Percentiles rank a stretch among this genome's conserved stretches.
Conservation (phyloP, 2,329 filamentous ascomycete genomes). For the Cylindrodendrum hubeiense region DNA sequence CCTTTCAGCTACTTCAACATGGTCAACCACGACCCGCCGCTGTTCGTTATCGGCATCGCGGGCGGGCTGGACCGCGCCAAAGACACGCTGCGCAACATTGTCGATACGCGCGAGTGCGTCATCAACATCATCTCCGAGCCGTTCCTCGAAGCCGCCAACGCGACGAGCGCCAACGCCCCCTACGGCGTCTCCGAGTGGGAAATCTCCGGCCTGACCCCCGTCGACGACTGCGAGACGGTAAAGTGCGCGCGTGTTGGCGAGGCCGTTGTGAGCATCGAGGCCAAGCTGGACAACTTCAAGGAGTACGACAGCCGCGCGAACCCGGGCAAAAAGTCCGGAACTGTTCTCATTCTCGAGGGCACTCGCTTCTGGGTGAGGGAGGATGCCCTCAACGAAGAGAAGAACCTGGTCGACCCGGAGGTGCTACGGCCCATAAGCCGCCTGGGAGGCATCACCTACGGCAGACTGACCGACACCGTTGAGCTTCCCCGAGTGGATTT, state of each 20-base stretch:
- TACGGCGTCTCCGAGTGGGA: slow-evolving; percentile 84
- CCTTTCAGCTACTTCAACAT: slow-evolving; percentile 91
- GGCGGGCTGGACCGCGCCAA: slow-evolving; percentile 69
- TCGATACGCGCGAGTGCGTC: slow-evolving; percentile 79
- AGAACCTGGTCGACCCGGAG: slow-evolving; percentile 79
- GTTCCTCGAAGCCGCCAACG: slow-evolving; percentile 89
- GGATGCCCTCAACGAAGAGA: slow-evolving; percentile 86
- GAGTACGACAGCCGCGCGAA: slow-evolving; percentile 82
- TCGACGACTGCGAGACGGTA: slow-evolving; percentile 72
- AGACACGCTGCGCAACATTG: slow-evolving; percentile 82
- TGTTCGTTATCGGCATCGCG: slow-evolving; percentile 75
- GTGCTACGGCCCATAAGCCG: slow-evolving; percentile 82
- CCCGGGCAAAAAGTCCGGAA: slow-evolving; percentile 80
- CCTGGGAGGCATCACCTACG: slow-evolving; percentile 89
- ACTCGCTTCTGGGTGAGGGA: slow-evolving; percentile 90
- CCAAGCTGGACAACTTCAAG: slow-evolving; percentile 77
- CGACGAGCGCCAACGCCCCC: slow-evolving; percentile 82
- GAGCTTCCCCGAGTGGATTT: slow-evolving; percentile 78
- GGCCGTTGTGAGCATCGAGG: slow-evolving; percentile 86
- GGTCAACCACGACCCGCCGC: slow-evolving; percentile 86
- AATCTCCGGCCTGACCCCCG: slow-evolving; percentile 80
- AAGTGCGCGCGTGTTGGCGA: slow-evolving; percentile 81
- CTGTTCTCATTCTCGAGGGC: slow-evolving; percentile 84
- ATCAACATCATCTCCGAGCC: slow-evolving; percentile 91
- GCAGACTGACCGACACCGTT: slow-evolving; percentile 74